phyloP scores from a whole-genome alignment of 257 asterid species.

The Solanum tacnaense region DNA sequence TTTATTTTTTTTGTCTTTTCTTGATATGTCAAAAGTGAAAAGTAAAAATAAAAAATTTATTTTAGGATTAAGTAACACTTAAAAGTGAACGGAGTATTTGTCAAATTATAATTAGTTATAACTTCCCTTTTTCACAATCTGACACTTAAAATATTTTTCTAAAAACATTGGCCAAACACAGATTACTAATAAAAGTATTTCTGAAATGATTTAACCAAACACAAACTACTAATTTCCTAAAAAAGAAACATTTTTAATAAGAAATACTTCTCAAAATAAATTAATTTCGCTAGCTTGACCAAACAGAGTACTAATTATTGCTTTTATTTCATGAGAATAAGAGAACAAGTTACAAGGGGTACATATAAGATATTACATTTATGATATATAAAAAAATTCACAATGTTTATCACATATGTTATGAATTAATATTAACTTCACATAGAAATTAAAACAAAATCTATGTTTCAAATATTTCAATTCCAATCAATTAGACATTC shows the following conservation, averaged over 20 bases:
- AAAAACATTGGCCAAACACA: not conserved
- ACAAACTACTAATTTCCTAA: not conserved
- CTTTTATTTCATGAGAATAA: no score
- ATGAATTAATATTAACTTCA: not conserved
- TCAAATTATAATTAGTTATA: not conserved
- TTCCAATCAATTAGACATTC: not conserved
- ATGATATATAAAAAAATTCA: not conserved
- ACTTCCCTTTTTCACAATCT: not conserved
- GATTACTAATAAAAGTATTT: not conserved
- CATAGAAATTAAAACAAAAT: not conserved
- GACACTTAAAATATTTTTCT: no score
- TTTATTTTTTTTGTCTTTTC: no score
- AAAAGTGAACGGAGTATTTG: not conserved
- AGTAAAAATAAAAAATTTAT: no score
- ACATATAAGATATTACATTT: not conserved
- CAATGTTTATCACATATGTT: not conserved
- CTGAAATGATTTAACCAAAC: not conserved
- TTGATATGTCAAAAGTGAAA: no score
- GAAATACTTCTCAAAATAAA: no score
- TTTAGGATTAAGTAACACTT: fast-evolving
- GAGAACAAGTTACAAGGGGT: not conserved
- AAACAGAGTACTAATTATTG: no score
- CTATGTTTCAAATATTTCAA: not conserved
- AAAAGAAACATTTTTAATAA: no score
- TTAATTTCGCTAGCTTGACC: no score